Evolutionary conservation across 148 eudicot species (phyloP).

Genomic region (Salicornia ramosissima): DNA sequence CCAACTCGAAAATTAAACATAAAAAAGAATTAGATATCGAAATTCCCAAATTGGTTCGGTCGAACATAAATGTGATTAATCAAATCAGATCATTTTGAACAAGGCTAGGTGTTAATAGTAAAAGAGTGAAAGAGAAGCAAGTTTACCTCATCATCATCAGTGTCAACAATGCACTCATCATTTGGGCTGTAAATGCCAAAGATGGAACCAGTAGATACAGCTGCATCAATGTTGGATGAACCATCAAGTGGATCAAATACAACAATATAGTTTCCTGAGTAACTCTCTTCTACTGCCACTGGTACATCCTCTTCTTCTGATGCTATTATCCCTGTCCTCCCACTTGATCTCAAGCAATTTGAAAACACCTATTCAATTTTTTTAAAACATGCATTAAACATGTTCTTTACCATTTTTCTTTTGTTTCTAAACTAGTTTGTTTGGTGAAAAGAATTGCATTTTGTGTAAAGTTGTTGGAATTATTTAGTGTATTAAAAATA

Average conservation of each 20-base stretch:
- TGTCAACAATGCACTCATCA: slow-evolving; percentile 80
- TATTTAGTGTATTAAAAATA: no score
- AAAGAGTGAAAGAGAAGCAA: not conserved
- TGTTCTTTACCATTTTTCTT: no score
- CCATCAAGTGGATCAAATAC: slow-evolving; percentile 99
- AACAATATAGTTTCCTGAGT: slow-evolving; percentile 96
- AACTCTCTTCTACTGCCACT: slow-evolving; percentile 97
- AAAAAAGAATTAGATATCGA: no score
- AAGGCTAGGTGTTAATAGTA: not conserved
- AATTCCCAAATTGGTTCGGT: no score
- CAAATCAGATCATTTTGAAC: no score
- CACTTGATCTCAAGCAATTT: slow-evolving; percentile 83
- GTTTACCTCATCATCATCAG: slow-evolving; percentile 56
- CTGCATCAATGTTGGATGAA: slow-evolving; percentile 98
- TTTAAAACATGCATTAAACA: not conserved
- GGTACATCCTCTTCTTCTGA: slow-evolving; percentile 99
- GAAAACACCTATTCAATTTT: slow-evolving; percentile 64
- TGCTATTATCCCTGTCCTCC: slow-evolving; percentile 97
- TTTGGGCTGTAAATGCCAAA: slow-evolving; percentile 98
- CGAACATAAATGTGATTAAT: no score
- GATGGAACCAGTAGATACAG: slow-evolving; percentile 95
- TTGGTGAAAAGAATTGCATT: no score
- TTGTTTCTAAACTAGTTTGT: no score
- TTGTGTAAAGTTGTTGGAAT: no score
- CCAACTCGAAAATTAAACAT: no score